Conservation (phyloP, 2,329 filamentous ascomycete species). For the Lecanosticta acicola region DNA sequence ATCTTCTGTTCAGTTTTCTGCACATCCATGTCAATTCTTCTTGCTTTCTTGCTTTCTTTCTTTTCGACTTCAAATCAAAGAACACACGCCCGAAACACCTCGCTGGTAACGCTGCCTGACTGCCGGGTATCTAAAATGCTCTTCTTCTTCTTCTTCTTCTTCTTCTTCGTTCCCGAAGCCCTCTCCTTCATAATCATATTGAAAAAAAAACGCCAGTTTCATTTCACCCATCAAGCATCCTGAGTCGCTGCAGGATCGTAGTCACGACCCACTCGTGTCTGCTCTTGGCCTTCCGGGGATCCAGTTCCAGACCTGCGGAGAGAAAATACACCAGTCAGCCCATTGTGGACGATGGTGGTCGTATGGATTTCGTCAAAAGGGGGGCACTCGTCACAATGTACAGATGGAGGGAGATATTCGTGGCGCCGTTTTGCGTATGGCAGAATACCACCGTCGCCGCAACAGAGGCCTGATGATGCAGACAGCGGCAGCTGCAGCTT, state of each 20-base stretch:
- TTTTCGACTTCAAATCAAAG: not conserved
- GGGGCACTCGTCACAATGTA: no score
- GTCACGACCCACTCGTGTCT: conserved; percentile 16
- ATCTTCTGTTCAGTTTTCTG: no score
- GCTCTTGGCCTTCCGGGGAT: conserved; percentile 15
- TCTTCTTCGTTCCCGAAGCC: not conserved
- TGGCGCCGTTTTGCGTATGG: no score
- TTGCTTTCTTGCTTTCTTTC: no score
- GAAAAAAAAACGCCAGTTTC: not conserved
- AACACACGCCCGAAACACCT: conserved; percentile 1
- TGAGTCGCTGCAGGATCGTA: conserved; percentile 18
- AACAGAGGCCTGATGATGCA: no score
- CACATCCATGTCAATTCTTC: no score
- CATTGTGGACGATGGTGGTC: not conserved
- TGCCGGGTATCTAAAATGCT: conserved; percentile 1
- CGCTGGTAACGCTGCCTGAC: conserved; percentile 2
- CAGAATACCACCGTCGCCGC: no score
- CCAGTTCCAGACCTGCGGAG: conserved; percentile 17
- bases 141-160: not conserved
- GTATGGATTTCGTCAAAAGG: not conserved
- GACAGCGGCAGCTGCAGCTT: not conserved
- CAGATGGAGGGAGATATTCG: no score
- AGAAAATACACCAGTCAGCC: conserved; percentile 10
- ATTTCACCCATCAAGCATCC: conserved; percentile 7
- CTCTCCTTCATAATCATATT: no score